Evolutionary conservation across 257 asterid genomes (phyloP).

Genomic region (Hygrophila difformis): DNA sequence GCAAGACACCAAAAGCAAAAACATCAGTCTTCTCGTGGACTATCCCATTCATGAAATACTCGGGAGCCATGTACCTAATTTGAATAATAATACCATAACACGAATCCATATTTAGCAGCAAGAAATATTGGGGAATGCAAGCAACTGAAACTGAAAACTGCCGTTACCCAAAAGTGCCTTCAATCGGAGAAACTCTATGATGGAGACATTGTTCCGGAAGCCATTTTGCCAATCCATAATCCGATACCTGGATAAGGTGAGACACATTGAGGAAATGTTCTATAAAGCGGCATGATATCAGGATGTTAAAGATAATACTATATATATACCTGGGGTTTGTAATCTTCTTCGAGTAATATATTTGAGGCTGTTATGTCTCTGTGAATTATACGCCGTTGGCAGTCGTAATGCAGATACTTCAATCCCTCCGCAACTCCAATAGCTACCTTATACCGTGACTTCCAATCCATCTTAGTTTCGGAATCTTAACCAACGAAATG

Average conservation of each 20-base stretch:
- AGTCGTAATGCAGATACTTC: constrained; percentile 66
- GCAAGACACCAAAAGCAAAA: constrained; percentile 81
- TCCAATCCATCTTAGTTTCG: constrained; percentile 51
- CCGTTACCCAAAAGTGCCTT: constrained; percentile 92
- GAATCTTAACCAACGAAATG: constrained; percentile 33
- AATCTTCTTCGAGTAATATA: constrained; percentile 67
- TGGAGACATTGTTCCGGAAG: constrained; percentile 87
- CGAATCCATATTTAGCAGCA: background rate
- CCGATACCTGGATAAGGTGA: constrained; percentile 70
- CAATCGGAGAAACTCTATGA: constrained; percentile 90
- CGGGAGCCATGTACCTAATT: constrained; percentile 93
- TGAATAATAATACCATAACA: too few relatives aligned
- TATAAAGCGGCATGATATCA: background rate
- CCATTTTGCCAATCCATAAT: constrained; percentile 94
- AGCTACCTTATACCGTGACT: constrained; percentile 58
- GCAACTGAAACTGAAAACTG: background rate
- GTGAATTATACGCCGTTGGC: constrained; percentile 85
- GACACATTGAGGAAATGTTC: background rate
- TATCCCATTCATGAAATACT: constrained; percentile 91
- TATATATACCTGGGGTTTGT: constrained; percentile 59
- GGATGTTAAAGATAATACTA: background rate
- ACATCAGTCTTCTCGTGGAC: constrained; percentile 90
- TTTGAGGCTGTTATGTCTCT: constrained; percentile 97
- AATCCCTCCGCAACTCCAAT: constrained; percentile 82
- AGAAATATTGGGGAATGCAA: background rate